A percentile compares a stretch with the other conserved stretches of the same genome.
Conservation (phyloP, 176 grass and related monocot genomes). For the Oryza nivara region DNA sequence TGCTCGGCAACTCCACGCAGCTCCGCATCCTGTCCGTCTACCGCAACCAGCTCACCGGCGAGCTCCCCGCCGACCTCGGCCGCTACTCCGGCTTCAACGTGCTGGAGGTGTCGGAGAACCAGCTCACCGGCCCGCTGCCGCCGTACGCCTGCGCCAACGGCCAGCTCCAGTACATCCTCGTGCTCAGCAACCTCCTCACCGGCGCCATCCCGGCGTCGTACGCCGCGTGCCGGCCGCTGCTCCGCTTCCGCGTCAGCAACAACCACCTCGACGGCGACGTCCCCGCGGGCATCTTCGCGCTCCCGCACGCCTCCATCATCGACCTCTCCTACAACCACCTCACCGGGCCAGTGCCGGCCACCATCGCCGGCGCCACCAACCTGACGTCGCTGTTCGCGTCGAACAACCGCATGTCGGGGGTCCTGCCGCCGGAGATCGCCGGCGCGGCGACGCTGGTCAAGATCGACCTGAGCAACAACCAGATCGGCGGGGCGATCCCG, state of each 20-base stretch:
- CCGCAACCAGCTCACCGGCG: conserved; percentile 77
- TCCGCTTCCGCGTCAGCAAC: conserved; percentile 78
- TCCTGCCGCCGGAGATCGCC: conserved; percentile 62
- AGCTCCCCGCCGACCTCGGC: conserved; percentile 70
- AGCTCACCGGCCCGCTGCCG: conserved; percentile 67
- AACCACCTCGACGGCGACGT: conserved; percentile 69
- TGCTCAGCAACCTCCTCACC: conserved; percentile 77
- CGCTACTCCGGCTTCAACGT: conserved; percentile 64
- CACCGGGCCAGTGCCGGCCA: conserved; percentile 48
- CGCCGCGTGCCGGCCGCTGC: conserved; percentile 52
- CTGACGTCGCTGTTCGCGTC: conserved; percentile 73
- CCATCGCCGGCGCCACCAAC: conserved; percentile 61
- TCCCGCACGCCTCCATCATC: conserved; percentile 77
- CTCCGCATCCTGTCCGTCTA: conserved; percentile 75
- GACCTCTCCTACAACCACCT: conserved; percentile 82
- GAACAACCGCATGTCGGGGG: conserved; percentile 61
- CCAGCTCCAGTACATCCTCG: conserved; percentile 77
- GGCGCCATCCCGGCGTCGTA: conserved; percentile 65
- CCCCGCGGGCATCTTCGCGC: conserved; percentile 64
- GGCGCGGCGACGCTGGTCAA: conserved; percentile 56
- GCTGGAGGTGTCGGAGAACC: conserved; percentile 92
- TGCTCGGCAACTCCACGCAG: conserved; percentile 80
- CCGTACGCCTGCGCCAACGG: conserved; percentile 53
- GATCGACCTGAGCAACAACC: conserved; percentile 85
- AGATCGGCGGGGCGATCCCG: conserved; percentile 68